Evolutionary conservation across 768 basidiomycete genomes (phyloP), one percentile per base, ranked within the genome.

Genomic region (Russula sp.): DNA sequence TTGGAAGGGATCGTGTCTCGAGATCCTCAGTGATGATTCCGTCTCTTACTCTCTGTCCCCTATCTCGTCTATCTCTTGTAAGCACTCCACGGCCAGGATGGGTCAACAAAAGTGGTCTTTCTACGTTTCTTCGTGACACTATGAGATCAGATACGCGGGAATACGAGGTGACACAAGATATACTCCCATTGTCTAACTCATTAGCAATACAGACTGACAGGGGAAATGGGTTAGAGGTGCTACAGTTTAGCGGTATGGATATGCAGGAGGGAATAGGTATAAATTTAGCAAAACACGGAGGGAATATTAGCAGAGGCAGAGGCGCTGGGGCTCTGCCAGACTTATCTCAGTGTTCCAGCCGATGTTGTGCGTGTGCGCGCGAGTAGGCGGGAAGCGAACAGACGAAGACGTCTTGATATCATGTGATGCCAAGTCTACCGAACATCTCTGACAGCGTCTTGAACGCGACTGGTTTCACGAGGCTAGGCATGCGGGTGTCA

Each of bases 401-500:
- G 34, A 54, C 20, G 27, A 35, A 34, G 49, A 32, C 20, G 42
- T 39, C 60, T 32, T 10, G 10, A 39, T 42, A 55, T 78, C 70
- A 80, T 68, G 77, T 70, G 14, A 80, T 72, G 27, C 88, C 87
- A 48, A 92, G 77, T 73, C 83, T 87, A 59, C 80, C 80, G 71
- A 93, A 91, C 84, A 90, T 89, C 67, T 86, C 84, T 60, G 94
- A 88, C 20, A 98, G 75, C 16, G 87, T 93, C 71, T 88, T 92
- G 77, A 98, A 90, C n/a, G 91, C 90, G 20, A 98, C 93, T 11
- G 95, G 95, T 74, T 98, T 98, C 61, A 97, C 91, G 20, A 96
- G 82, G 70, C 94, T 95, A 65, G 0, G 48, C 10, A 37, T 37
- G 7, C 16, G 44, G 59, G 55, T 48, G 51, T 44, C 51, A 66